Evolutionary conservation across 2,329 filamentous ascomycete species (phyloP), one percentile per base, ranked within the genome.

Genomic region (Karstenula rhodostoma): DNA sequence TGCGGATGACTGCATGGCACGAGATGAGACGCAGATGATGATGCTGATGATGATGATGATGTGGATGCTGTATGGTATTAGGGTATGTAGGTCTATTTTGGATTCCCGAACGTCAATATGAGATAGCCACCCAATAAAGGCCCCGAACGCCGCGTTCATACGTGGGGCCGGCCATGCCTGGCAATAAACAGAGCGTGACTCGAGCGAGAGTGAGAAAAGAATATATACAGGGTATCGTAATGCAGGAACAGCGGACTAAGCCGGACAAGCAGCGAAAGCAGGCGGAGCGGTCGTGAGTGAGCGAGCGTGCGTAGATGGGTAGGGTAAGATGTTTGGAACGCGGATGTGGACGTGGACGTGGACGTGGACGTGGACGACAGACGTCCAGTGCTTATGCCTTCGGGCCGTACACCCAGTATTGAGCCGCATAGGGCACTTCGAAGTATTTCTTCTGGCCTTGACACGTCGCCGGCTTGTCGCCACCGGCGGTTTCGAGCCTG

Each of bases 401-500:
- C 15, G 68, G 65, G 19, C 74, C 78, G 63, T 79, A 83, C 55
- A 83, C 79, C 81, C 81, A 83, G 67, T 84, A 83, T 55, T 74
- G 72, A 2, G 82, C 79, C 4, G 80, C 76, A 65, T 84, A 84
- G 29, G 77, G 73, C 17, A 82, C 78, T 57, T 79, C 73, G 56
- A 79, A 77, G 5, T 61, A 49, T 6, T 54, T 52, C 37, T 71
- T 71, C 65, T 65, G 67, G 5, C 71, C 74, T 57, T 73, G 69
- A 68, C 82, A 84, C 1, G 71, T 78, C 1, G 65, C 64, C 2
- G 79, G 78, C 52, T 77, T 71, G 61, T 73, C 76, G 27, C 82
- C 82, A 4, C 82, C 82, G 0, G 80, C 82, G 17, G 82, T 84
- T 68, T 83, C 78, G 10, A 84, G 73, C 8, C 83, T 73, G 64